phyloP scores from a whole-genome alignment of 2,329 filamentous ascomycete genomes.

The Aspergillus sp. region DNA sequence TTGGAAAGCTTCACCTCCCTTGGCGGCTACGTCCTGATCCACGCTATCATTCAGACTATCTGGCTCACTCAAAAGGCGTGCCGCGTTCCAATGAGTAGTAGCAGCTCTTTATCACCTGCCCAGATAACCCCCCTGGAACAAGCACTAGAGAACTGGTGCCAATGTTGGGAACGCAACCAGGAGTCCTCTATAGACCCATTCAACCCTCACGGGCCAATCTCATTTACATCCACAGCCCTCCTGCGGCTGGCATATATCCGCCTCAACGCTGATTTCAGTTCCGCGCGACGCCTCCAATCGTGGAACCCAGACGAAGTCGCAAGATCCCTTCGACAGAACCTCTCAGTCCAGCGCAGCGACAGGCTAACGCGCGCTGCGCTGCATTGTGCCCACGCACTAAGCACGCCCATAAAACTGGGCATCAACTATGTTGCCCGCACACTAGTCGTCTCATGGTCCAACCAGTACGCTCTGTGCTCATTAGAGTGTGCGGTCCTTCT shows the following conservation, averaged over 20 bases:
- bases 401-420: conserved; percentile 56
- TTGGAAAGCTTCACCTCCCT: conserved; percentile 32
- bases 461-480: conserved; percentile 56
- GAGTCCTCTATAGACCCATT: conserved; percentile 36
- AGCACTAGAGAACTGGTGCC: conserved; percentile 35
- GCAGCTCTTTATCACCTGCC: conserved; percentile 22
- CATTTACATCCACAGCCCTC: conserved; percentile 35
- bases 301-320: conserved; percentile 34
- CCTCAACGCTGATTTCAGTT: conserved; percentile 35
- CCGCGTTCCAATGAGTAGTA: conserved; percentile 24
- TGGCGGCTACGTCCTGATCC: conserved; percentile 34
- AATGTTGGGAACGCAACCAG: conserved; percentile 37
- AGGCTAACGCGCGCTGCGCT: conserved; percentile 48
- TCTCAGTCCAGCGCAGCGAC: conserved; percentile 48
- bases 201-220: conserved; percentile 34
- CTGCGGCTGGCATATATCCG: conserved; percentile 36
- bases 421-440: conserved; percentile 56
- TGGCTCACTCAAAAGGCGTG: conserved; percentile 36
- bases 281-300: conserved; percentile 31
- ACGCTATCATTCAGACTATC: conserved; percentile 34
- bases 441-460: conserved; percentile 59
- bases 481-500: conserved; percentile 57
- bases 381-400: conserved; percentile 56
- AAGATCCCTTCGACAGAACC: conserved; percentile 30
- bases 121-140: conserved; percentile 31